phyloP scores from a whole-genome alignment of 305 asterid species.

The Solanum hybrid region DNA sequence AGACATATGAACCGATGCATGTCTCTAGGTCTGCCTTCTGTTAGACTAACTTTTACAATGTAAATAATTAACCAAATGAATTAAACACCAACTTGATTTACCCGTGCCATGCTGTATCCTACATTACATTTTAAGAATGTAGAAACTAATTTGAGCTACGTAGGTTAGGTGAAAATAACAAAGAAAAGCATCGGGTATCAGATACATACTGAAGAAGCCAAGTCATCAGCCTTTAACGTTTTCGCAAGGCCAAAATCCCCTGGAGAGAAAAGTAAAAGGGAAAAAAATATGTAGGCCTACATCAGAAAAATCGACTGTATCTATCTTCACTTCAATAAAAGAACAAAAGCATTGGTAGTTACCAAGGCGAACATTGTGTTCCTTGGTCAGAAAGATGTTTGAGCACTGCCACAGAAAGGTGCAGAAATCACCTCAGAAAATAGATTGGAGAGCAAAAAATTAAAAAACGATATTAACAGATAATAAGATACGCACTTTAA shows the following conservation, averaged over 20 bases:
- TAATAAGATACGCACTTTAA: constrained; percentile 42
- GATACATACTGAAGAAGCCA: constrained; percentile 92
- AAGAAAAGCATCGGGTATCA: constrained; percentile 3
- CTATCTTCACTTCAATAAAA: constrained; percentile 11
- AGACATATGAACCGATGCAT: background rate
- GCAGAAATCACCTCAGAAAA: constrained; percentile 14
- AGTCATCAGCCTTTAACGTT: constrained; percentile 92
- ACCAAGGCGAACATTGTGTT: constrained; percentile 53
- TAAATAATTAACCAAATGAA: background rate
- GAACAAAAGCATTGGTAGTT: constrained; percentile 14
- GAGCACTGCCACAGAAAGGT: constrained; percentile 63
- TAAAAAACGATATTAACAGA: background rate
- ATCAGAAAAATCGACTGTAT: background rate
- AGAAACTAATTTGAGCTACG: background rate
- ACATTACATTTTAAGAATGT: background rate
- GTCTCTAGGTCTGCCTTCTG: background rate
- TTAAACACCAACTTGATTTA: background rate
- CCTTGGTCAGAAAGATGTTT: constrained; percentile 86
- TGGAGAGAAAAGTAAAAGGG: constrained; percentile 17
- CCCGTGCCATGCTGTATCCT: background rate
- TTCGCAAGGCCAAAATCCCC: constrained; percentile 99
- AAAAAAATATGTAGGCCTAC: constrained; percentile 4
- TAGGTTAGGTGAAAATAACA: background rate
- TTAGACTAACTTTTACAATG: background rate
- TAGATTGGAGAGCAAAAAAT: background rate